Evolutionary conservation across 2,329 filamentous ascomycete genomes (phyloP), one percentile per base, ranked within the genome.

Genomic region (Magnaporthiopsis rhizophila): DNA sequence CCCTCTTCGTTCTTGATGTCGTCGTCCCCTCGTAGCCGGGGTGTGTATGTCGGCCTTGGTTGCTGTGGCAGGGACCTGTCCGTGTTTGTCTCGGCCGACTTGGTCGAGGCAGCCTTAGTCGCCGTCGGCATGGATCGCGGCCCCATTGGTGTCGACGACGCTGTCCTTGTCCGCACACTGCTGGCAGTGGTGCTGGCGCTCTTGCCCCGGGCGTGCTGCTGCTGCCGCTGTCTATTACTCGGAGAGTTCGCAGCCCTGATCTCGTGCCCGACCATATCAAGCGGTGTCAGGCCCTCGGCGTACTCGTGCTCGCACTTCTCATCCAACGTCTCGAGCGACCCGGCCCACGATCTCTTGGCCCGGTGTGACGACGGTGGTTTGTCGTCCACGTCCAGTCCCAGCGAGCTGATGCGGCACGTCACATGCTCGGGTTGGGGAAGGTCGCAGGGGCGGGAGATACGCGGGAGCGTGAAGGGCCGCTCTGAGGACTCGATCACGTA

Each of bases 381-480:
- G 12, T 36, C 30, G 18, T 30, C 38, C 7, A 56, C 26, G n/a
- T 59, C 28, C 24, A 59, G 26, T 3, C 24, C 62, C 7, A 63
- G 18, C 8, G 62, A 34, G 34, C 62, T 63, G 7, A 63, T 9
- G 2, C 62, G 56, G 34, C 56, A 63, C n/a, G 56, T 63, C 18
- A 63, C 26, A 26, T 63, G 62, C 62, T 63, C 62, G 3, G 69
- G 68, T 13, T 38, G 36, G 13, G 36, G 36, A 13, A 18, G 15
- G 36, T 38, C 13, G 36, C 18, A 38, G 13, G 13, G 3, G 36
- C 36, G 36, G 11, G 70, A 68, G 28, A 71, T 58, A 66, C 68
- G 69, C 3, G 67, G 69, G 13, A 71, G 64, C 21, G 65, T 65
- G 64, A 71, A 71, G 0, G 70, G 70, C 26, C 62, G 61, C 1